Conservation (phyloP, 2,329 filamentous ascomycete species). For the Fusarium sp. region DNA sequence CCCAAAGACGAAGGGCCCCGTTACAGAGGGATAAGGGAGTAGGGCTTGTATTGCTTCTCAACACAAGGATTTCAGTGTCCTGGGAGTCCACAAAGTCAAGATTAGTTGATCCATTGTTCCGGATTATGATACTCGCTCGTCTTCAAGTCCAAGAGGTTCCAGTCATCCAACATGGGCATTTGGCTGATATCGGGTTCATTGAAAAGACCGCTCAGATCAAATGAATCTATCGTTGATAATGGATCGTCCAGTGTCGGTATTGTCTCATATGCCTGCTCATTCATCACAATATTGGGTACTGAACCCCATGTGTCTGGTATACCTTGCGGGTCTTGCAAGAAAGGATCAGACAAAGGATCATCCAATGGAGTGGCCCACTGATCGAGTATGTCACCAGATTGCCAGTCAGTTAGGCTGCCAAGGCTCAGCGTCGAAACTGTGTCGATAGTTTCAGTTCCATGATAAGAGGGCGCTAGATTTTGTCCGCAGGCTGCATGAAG, state of each 20-base stretch:
- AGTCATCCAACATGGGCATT: background rate
- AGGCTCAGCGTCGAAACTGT: background rate
- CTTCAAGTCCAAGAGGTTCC: background rate
- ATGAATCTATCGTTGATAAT: background rate
- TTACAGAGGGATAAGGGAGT: no score
- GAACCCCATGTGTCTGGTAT: background rate
- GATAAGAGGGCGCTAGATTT: background rate
- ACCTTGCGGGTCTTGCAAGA: background rate
- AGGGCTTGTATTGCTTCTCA: no score
- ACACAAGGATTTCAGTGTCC: no score
- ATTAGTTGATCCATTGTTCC: background rate
- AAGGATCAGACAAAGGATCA: background rate
- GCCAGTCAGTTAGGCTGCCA: background rate
- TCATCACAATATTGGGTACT: background rate
- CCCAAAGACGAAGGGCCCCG: no score
- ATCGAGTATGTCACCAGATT: background rate
- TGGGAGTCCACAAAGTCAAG: background rate
- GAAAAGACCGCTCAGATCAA: background rate
- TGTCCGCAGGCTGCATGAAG: background rate
- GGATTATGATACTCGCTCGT: background rate
- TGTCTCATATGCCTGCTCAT: background rate
- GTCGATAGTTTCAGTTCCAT: background rate
- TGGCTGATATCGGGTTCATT: background rate
- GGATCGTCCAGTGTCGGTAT: background rate
- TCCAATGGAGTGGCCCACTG: background rate